Evolutionary conservation across 257 asterid species (phyloP).

Genomic region (Thymus quinquecostatus): DNA sequence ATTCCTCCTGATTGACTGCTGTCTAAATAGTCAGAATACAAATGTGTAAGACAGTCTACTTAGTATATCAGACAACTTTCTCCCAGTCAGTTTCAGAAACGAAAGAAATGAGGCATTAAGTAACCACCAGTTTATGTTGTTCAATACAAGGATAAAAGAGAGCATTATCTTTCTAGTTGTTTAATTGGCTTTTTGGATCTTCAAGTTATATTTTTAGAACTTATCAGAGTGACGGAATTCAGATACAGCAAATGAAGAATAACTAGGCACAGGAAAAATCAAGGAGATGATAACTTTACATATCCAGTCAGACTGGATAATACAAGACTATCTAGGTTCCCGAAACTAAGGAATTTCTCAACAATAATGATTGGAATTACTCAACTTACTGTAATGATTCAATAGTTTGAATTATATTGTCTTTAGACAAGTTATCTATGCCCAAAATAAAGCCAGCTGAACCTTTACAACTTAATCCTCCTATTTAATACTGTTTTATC

Average conservation of each 20-base stretch:
- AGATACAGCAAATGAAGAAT: background rate
- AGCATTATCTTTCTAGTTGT: background rate
- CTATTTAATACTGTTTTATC: background rate
- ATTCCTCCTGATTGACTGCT: background rate
- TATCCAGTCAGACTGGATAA: slow-evolving; percentile 10
- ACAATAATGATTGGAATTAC: background rate
- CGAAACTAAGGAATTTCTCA: background rate
- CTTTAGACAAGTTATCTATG: slow-evolving; percentile 1
- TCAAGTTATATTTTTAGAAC: background rate
- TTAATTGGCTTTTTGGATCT: background rate
- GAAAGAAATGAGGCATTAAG: background rate
- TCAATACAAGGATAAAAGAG: background rate
- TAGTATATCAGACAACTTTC: background rate
- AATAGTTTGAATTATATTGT: background rate
- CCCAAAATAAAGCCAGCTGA: background rate
- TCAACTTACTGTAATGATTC: slow-evolving; percentile 15
- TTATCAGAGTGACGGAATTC: background rate
- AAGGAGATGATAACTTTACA: background rate
- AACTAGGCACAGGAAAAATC: background rate
- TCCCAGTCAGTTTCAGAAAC: background rate
- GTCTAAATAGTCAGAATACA: no score
- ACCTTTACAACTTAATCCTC: no score
- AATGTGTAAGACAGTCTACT: background rate
- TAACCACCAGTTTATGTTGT: background rate
- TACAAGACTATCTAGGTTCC: slow-evolving; percentile 17